Percentiles rank a stretch among this genome's conserved stretches.
Evolutionary conservation across 352 stramenopile genomes (phyloP).

Genomic region (Pythium scleroteichum): DNA sequence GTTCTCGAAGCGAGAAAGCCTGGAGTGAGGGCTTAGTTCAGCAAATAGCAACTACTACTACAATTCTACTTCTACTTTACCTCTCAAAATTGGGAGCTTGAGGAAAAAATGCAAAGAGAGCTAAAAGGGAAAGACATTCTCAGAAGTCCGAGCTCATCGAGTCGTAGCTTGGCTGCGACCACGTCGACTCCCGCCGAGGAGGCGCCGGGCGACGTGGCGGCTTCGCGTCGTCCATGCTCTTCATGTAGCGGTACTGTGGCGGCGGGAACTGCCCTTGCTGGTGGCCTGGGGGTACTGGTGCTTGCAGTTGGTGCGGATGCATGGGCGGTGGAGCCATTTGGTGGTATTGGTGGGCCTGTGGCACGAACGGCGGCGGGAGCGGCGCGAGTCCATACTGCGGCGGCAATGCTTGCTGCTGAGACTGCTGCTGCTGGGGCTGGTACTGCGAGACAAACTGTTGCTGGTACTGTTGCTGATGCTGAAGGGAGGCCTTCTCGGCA

Average conservation of each 20-base stretch:
- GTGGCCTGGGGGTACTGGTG: slow-evolving; percentile 6
- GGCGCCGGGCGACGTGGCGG: slow-evolving; percentile 18
- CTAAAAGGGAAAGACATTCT: slow-evolving; percentile 3
- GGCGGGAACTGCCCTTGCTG: slow-evolving; percentile 20
- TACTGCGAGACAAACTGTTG: slow-evolving; percentile 40
- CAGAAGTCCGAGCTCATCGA: slow-evolving; percentile 23
- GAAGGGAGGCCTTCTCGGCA: slow-evolving; percentile 23
- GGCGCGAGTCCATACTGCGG: slow-evolving; percentile 17
- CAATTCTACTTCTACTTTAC: slow-evolving; percentile 38
- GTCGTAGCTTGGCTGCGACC: slow-evolving; percentile 38
- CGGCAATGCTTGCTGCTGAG: slow-evolving; percentile 10
- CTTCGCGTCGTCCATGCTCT: slow-evolving; percentile 63
- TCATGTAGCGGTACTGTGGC: slow-evolving; percentile 68
- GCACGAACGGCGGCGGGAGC: slow-evolving; percentile 20
- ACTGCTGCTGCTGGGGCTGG: slow-evolving; percentile 26
- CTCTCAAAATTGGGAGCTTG: slow-evolving; percentile 24
- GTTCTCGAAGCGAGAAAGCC: slow-evolving; percentile 1
- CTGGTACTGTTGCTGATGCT: slow-evolving; percentile 62
- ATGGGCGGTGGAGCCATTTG: slow-evolving; percentile 16
- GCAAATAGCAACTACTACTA: slow-evolving; percentile 30
- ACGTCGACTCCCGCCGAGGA: slow-evolving; percentile 52
- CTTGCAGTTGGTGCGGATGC: slow-evolving; percentile 24
- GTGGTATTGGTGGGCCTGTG: slow-evolving; percentile 32
- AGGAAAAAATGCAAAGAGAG: slow-evolving; percentile 1
- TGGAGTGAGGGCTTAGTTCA: slow-evolving; percentile 9